A percentile compares a stretch with the other conserved stretches of the same genome.
These are phyloP conservation scores for Rickenella mellea DNA, from an alignment of 768 basidiomycete genomes.

Conservation along the genomic window DNA sequence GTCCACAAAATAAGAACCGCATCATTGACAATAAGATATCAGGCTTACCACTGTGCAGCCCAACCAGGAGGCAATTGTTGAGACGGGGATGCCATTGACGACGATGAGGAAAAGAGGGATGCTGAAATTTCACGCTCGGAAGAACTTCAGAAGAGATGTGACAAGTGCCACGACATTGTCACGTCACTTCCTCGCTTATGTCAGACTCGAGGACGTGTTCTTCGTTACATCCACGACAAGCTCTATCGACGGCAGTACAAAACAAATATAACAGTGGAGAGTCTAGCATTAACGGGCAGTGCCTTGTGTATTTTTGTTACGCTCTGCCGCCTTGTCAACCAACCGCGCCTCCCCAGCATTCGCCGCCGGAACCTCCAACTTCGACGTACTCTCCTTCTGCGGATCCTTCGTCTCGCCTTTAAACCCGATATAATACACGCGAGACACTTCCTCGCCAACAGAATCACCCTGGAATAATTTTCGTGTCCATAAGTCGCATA, in stretches of 20 bases:
- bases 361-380: constrained; percentile 70
- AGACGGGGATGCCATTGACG: constrained; percentile 33
- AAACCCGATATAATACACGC: constrained; percentile 78
- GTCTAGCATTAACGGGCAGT: constrained; percentile 36
- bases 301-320: constrained; percentile 49
- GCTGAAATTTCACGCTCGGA: constrained; percentile 2
- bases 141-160: background rate
- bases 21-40: constrained; percentile 11
- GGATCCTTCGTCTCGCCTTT: constrained; percentile 55
- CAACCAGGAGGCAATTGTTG: constrained; percentile 85
- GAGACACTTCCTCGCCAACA: constrained; percentile 50
- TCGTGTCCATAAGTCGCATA: background rate
- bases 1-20: constrained; percentile 10
- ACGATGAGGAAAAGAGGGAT: constrained; percentile 3
- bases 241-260: too few species aligned
- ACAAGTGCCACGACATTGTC: constrained; percentile 1
- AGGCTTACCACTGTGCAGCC: constrained; percentile 78
- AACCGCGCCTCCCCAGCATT: constrained; percentile 67
- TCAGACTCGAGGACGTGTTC: too few species aligned
- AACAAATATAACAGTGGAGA: background rate
- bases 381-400: constrained; percentile 50
- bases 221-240: background rate
- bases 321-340: constrained; percentile 50
- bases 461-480: constrained; percentile 46
- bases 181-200: too few species aligned